Evolutionary conservation across 768 basidiomycete genomes (phyloP).

Genomic region (Leccinum uliginosum): DNA sequence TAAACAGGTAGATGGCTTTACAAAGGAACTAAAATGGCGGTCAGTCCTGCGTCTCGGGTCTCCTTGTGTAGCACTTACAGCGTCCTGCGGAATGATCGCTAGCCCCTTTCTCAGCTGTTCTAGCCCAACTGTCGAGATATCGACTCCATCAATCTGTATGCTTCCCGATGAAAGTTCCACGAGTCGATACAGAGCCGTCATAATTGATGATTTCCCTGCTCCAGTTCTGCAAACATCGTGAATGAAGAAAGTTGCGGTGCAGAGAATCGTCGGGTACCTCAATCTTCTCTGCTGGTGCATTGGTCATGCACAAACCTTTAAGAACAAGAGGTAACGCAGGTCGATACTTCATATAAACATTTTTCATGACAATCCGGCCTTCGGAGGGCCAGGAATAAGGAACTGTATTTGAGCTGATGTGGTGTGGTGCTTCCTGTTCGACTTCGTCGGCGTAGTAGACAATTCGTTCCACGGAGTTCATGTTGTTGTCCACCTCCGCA

Average conservation of each 20-base stretch:
- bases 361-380: constrained; percentile 69
- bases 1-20: constrained; percentile 5
- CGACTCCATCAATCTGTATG: constrained; percentile 78
- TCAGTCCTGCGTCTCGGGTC: neutral
- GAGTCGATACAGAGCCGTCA: constrained; percentile 82
- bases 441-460: constrained; percentile 75
- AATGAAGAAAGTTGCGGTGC: neutral
- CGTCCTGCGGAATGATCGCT: constrained; percentile 83
- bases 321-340: constrained; percentile 86
- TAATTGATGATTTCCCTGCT: constrained; percentile 86
- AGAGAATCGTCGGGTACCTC: constrained; percentile 36
- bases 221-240: constrained; percentile 50
- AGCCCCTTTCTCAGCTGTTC: constrained; percentile 62
- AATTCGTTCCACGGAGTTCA: constrained; percentile 88
- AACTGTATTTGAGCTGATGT: constrained; percentile 56
- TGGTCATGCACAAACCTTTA: constrained; percentile 70
- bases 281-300: constrained; percentile 81
- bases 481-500: constrained; percentile 89
- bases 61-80: constrained; percentile 11
- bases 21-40: constrained; percentile 34
- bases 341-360: constrained; percentile 78
- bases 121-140: constrained; percentile 78
- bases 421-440: constrained; percentile 77
- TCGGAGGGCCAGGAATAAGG: constrained; percentile 66
- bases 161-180: constrained; percentile 75